Percentiles rank a stretch among this genome's conserved stretches.
Conservation (phyloP, 352 stramenopile species). For the Sclerospora graminicola region DNA sequence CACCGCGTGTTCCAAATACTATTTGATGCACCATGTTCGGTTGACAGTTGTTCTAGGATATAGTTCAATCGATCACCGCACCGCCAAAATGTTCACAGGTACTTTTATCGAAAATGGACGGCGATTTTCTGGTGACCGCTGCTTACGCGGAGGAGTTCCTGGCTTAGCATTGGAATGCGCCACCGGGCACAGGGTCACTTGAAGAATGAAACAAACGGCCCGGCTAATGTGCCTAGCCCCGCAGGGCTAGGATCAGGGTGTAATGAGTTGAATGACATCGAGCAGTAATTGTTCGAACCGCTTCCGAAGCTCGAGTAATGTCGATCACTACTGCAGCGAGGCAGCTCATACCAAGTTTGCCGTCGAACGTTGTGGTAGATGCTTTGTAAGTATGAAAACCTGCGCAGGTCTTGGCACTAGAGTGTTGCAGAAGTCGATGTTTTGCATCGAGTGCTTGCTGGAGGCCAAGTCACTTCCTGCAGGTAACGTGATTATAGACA, state of each 20-base stretch:
- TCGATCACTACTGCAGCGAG: constrained; percentile 17
- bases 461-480: constrained; percentile 29
- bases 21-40: constrained; percentile 24
- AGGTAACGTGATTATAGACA: constrained; percentile 14
- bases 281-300: constrained; percentile 23
- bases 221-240: constrained; percentile 7
- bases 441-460: constrained; percentile 32
- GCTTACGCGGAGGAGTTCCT: constrained; percentile 22
- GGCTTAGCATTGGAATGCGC: constrained; percentile 25
- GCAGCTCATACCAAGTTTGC: constrained; percentile 25
- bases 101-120: constrained; percentile 26
- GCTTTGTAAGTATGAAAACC: constrained; percentile 31
- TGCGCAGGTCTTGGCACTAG: constrained; percentile 16
- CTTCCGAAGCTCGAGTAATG: constrained; percentile 22
- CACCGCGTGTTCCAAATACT: constrained; percentile 17
- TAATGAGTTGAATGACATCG: constrained; percentile 8
- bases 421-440: constrained; percentile 22
- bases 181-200: constrained; percentile 29
- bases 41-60: constrained; percentile 26
- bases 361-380: constrained; percentile 27
- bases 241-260: too few relatives aligned
- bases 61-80: constrained; percentile 12
- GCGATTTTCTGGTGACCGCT: constrained; percentile 20
- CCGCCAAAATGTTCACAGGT: constrained; percentile 32
- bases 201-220: constrained; percentile 21